phyloP scores from a whole-genome alignment of 768 basidiomycete genomes.

The Amanita muscaria region DNA sequence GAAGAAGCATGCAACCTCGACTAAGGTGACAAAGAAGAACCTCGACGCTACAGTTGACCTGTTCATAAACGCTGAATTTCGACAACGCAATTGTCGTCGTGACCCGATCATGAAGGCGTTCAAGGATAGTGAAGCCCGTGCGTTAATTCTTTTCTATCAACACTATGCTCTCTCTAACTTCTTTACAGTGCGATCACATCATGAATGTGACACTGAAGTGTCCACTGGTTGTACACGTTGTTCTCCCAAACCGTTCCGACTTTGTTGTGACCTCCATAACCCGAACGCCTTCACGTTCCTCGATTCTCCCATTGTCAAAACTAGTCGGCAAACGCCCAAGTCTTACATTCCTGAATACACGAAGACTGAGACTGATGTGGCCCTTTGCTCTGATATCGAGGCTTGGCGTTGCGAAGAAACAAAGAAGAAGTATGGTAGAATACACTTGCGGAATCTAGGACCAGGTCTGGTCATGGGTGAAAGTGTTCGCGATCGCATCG shows the following conservation, averaged over 20 bases:
- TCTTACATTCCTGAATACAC: no score
- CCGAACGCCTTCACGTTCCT: no score
- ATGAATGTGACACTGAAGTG: not conserved
- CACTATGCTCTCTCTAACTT: no score
- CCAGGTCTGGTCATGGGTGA: not conserved
- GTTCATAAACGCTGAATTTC: not conserved
- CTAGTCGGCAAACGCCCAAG: no score
- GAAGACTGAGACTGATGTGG: no score
- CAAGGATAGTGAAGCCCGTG: not conserved
- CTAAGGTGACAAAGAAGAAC: not conserved
- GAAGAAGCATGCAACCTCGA: not conserved
- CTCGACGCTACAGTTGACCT: not conserved
- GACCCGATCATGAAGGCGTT: not conserved
- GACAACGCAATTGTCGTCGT: not conserved
- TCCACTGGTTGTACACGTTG: not conserved
- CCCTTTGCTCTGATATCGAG: not conserved
- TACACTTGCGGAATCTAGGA: not conserved
- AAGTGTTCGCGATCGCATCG: not conserved
- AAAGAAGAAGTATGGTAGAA: not conserved
- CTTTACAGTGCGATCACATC: not conserved
- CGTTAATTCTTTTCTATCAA: not conserved
- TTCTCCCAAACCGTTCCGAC: not conserved
- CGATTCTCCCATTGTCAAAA: no score
- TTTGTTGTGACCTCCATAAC: conserved; percentile 1
- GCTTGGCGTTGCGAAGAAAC: not conserved